Conservation (phyloP, 2,329 filamentous ascomycete genomes). For the Sarocladiaceae sp. region DNA sequence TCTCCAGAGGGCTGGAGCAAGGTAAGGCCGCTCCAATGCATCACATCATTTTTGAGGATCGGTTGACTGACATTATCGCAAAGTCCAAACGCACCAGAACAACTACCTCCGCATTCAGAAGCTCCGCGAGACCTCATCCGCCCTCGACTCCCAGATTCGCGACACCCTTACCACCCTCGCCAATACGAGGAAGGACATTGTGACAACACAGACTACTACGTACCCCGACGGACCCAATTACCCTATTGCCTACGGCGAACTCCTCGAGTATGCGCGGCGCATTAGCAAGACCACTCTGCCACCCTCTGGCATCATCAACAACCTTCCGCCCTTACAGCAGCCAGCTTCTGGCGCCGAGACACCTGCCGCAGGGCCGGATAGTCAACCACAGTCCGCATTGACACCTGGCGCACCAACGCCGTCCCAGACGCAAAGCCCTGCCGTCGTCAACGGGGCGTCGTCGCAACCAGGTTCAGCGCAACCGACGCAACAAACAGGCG, state of each 20-base stretch:
- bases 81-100: constrained; percentile 68
- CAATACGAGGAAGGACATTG: constrained; percentile 65
- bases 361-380: not conserved
- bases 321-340: constrained; percentile 15
- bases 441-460: constrained; percentile 25
- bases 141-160: constrained; percentile 67
- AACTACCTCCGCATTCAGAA: constrained; percentile 64
- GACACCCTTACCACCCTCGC: constrained; percentile 64
- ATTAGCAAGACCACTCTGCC: constrained; percentile 78
- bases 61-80: not conserved
- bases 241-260: constrained; percentile 61
- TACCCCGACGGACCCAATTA: constrained; percentile 46
- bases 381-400: constrained; percentile 20
- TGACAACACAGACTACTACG: constrained; percentile 52
- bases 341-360: constrained; percentile 3
- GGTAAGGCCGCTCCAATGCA: constrained; percentile 33
- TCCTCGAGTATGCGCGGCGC: constrained; percentile 70
- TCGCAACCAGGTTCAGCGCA: constrained; percentile 6
- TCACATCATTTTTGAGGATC: not conserved
- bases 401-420: constrained; percentile 27
- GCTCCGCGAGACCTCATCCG: constrained; percentile 58
- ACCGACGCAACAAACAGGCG: constrained; percentile 25
- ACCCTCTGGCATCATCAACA: constrained; percentile 45
- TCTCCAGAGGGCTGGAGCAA: constrained; percentile 59
- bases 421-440: constrained; percentile 28